Percentiles rank a stretch among this genome's conserved stretches.
Evolutionary conservation across 805 yeast genomes (phyloP).

Genomic region (Candida chilensis): DNA sequence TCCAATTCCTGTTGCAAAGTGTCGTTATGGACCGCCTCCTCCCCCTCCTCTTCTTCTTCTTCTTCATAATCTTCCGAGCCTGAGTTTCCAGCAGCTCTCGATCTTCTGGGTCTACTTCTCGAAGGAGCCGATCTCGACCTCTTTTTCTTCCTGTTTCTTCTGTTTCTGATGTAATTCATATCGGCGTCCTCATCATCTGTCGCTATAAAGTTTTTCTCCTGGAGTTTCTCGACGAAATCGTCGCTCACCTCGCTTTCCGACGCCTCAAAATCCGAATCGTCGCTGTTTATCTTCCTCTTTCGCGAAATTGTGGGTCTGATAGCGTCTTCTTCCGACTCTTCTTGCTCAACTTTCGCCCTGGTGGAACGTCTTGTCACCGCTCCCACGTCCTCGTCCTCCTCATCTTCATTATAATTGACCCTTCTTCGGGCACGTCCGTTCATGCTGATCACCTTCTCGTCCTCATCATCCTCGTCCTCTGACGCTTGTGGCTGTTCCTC

Average conservation of each 20-base stretch:
- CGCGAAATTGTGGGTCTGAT: too few species aligned
- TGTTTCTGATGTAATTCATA: slow-evolving; percentile 1
- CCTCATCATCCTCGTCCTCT: slow-evolving; percentile 5
- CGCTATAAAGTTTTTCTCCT: slow-evolving; percentile 9
- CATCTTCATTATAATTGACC: slow-evolving; percentile 21
- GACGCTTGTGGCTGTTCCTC: slow-evolving; percentile 1
- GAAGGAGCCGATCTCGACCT: slow-evolving; percentile 1
- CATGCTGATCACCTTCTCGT: slow-evolving; percentile 12
- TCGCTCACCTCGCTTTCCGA: neutral
- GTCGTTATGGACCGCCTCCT: slow-evolving; percentile 5
- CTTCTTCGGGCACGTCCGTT: slow-evolving; percentile 17
- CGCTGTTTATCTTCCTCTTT: slow-evolving; percentile 9
- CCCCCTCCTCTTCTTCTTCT: slow-evolving; percentile 3
- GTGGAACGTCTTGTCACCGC: neutral
- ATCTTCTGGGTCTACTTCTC: slow-evolving; percentile 2
- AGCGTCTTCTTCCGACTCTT: too few species aligned
- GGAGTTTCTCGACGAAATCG: too few species aligned
- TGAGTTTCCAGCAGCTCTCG: slow-evolving; percentile 2
- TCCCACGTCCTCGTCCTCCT: slow-evolving; percentile 4
- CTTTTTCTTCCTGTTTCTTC: neutral
- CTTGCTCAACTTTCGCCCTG: neutral
- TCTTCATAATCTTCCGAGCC: neutral
- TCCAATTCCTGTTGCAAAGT: slow-evolving; percentile 56
- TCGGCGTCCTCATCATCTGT: slow-evolving; percentile 10
- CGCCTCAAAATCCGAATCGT: neutral